Conservation (phyloP, 148 eudicot species). For the Pharnaceum exiguum region DNA sequence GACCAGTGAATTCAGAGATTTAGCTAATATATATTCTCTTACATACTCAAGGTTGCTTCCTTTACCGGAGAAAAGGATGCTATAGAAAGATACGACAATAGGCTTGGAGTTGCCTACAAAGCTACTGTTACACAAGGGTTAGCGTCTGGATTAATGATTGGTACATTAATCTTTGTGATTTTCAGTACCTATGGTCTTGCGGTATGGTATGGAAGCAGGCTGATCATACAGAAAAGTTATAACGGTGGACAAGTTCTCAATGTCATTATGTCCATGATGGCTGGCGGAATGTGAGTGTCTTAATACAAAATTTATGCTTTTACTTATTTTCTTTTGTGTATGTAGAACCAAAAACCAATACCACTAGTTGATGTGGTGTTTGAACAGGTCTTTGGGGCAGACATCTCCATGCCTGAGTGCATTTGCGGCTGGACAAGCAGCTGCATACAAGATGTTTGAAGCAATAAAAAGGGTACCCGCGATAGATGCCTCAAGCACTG, state of each 20-base stretch:
- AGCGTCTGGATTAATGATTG: slow-evolving; percentile 69
- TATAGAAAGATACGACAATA: slow-evolving; percentile 42
- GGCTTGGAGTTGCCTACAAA: slow-evolving; percentile 44
- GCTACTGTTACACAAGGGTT: slow-evolving; percentile 56
- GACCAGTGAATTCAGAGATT: background rate
- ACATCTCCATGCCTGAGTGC: slow-evolving; percentile 63
- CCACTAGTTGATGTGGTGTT: background rate
- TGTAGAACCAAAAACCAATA: no score
- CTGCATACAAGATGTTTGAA: slow-evolving; percentile 85
- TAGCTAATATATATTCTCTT: background rate
- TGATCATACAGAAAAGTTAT: slow-evolving; percentile 61
- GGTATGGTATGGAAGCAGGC: slow-evolving; percentile 64
- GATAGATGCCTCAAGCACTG: slow-evolving; percentile 55
- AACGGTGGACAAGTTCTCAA: slow-evolving; percentile 73
- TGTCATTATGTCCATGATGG: slow-evolving; percentile 65
- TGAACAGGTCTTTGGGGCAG: slow-evolving; percentile 66
- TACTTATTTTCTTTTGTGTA: no score
- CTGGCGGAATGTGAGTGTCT: slow-evolving; percentile 68
- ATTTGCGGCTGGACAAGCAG: slow-evolving; percentile 78
- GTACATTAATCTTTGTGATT: slow-evolving; percentile 32
- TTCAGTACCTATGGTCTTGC: slow-evolving; percentile 55
- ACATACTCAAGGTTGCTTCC: slow-evolving; percentile 58
- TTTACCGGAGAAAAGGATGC: slow-evolving; percentile 76
- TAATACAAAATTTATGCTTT: no score
- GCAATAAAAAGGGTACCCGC: slow-evolving; percentile 55